Conservation (phyloP, 257 asterid genomes). For the Capsicum baccatum region DNA sequence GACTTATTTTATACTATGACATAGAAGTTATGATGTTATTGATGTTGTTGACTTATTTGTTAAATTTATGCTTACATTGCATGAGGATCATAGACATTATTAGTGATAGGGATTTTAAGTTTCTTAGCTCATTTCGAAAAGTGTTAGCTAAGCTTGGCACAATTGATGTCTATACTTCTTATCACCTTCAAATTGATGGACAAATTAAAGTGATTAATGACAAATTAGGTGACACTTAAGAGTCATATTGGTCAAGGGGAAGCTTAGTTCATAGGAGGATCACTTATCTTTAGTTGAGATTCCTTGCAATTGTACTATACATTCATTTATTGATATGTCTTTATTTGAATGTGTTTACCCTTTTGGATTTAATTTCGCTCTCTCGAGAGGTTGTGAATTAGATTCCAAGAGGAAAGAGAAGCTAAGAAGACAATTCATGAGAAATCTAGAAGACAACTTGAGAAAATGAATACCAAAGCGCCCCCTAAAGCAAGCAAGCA, state of each 20-base stretch:
- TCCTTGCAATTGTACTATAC: background rate
- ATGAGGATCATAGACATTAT: background rate
- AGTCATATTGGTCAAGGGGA: background rate
- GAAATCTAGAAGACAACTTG: background rate
- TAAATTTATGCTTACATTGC: background rate
- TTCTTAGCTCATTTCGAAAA: background rate
- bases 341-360: background rate
- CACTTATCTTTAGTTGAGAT: background rate
- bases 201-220: background rate
- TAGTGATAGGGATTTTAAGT: background rate
- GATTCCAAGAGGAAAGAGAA: background rate
- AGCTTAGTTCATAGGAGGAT: background rate
- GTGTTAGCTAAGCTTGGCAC: background rate
- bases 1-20: background rate
- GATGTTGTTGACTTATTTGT: background rate
- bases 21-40: background rate
- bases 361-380: background rate
- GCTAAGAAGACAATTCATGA: background rate
- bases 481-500: background rate
- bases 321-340: background rate
- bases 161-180: background rate
- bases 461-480: background rate
- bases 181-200: background rate
- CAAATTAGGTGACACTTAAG: background rate
- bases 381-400: background rate